Conservation (phyloP, 805 yeast species). For the Candida sphagnicola region DNA sequence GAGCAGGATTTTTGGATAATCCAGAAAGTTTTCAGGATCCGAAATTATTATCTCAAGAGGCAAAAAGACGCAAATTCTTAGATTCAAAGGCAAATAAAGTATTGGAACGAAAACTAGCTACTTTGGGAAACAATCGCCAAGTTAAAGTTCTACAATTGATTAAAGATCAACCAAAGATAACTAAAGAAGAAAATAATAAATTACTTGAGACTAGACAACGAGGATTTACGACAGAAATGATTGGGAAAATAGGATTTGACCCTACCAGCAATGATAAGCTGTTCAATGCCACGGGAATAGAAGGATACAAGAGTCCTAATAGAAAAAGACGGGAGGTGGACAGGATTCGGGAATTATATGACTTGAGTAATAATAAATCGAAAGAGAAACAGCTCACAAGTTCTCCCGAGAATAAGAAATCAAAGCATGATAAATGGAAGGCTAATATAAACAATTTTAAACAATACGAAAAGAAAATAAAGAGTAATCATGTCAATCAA, state of each 20-base stretch:
- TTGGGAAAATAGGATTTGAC: slow-evolving; percentile 48
- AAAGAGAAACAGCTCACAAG: slow-evolving; percentile 12
- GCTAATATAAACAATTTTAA: slow-evolving; percentile 15
- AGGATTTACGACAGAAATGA: slow-evolving; percentile 38
- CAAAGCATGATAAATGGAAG: slow-evolving; percentile 21
- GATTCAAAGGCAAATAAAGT: slow-evolving; percentile 27
- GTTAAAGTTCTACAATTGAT: slow-evolving; percentile 4
- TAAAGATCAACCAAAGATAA: slow-evolving; percentile 9
- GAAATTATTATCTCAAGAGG: slow-evolving; percentile 37
- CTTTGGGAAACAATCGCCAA: slow-evolving; percentile 6
- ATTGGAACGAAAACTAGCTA: slow-evolving; percentile 33
- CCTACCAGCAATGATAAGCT: slow-evolving; percentile 31
- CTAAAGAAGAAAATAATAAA: slow-evolving; percentile 7
- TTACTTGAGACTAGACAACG: slow-evolving; percentile 11
- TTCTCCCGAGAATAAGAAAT: slow-evolving; percentile 14
- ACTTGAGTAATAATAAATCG: slow-evolving; percentile 16
- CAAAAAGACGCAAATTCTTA: slow-evolving; percentile 26
- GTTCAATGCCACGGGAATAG: background rate
- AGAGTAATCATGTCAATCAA: background rate
- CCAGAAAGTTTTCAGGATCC: slow-evolving; percentile 45
- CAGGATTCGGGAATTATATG: slow-evolving; percentile 18
- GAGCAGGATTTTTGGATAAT: slow-evolving; percentile 9
- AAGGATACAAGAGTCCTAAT: slow-evolving; percentile 10
- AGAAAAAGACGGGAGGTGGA: slow-evolving; percentile 7
- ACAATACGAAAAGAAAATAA: slow-evolving; percentile 11